Percentiles rank a stretch among this genome's conserved stretches.
phyloP scores from a whole-genome alignment of 2,329 filamentous ascomycete species.

The Akanthomyces muscarius region DNA sequence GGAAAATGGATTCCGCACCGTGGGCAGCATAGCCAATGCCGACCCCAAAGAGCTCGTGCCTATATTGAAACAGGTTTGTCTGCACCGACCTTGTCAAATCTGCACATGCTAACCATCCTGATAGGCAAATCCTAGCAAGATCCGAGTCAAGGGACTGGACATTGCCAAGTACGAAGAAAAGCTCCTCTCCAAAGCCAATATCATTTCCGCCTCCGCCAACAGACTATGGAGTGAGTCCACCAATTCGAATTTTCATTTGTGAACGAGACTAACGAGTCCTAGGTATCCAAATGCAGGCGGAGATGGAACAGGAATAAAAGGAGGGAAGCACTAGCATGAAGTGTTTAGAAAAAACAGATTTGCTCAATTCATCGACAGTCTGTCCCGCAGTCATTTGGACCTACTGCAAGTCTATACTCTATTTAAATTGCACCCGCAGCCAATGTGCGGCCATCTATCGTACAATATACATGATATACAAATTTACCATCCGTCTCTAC shows the following conservation, averaged over 20 bases:
- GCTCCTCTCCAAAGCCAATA: conserved; percentile 60
- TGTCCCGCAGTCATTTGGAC: background rate
- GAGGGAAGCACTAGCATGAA: background rate
- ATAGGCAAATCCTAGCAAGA: conserved; percentile 64
- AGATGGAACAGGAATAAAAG: conserved; percentile 42
- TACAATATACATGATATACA: conserved; percentile 11
- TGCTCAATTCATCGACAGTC: background rate
- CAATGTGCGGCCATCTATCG: background rate
- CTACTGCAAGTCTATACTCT: background rate
- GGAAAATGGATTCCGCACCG: conserved; percentile 69
- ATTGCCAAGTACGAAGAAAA: conserved; percentile 61
- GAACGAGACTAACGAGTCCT: conserved; percentile 16
- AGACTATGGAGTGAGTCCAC: conserved; percentile 60
- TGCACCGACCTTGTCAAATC: background rate
- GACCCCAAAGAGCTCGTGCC: conserved; percentile 64
- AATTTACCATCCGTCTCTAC: background rate
- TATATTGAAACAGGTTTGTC: conserved; percentile 59
- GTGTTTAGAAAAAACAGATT: background rate
- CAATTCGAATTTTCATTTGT: background rate
- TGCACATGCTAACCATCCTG: conserved; percentile 9
- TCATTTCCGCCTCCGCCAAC: conserved; percentile 66
- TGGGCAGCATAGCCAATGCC: conserved; percentile 65
- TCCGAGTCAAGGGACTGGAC: conserved; percentile 50
- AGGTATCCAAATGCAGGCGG: conserved; percentile 50
- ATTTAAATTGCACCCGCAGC: background rate